These are phyloP conservation scores for Musa balbisiana DNA, from an alignment of 202 grass and related monocot genomes.

Conservation along the genomic window DNA sequence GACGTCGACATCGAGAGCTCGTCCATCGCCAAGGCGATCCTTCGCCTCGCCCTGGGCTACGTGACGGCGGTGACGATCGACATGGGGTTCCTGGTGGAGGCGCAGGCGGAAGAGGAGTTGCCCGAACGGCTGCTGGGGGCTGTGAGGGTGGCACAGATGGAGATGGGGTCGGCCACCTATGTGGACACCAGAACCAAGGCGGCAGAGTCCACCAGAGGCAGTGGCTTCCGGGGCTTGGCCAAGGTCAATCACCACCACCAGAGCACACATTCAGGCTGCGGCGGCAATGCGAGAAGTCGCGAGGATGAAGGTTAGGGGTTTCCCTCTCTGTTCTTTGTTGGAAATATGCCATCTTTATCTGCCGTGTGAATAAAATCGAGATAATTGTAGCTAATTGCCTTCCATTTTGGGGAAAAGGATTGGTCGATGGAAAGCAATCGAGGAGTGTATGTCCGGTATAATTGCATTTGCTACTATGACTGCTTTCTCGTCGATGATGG, in stretches of 20 bases:
- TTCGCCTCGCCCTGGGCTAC: constrained; percentile 70
- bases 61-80: constrained; percentile 82
- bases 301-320: constrained; percentile 31
- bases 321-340: background rate
- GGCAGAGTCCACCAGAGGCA: constrained; percentile 4
- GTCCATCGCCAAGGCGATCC: constrained; percentile 77
- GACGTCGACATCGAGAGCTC: constrained; percentile 97
- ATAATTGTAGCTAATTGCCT: background rate
- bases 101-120: constrained; percentile 78
- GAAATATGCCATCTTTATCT: background rate
- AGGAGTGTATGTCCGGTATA: background rate
- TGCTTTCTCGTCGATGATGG: background rate
- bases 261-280: constrained; percentile 1
- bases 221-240: constrained; percentile 38
- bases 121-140: constrained; percentile 81
- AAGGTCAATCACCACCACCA: constrained; percentile 57
- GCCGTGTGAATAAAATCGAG: background rate
- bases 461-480: background rate
- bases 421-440: background rate
- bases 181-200: constrained; percentile 37
- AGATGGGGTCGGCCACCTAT: constrained; percentile 72
- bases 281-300: constrained; percentile 18
- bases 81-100: constrained; percentile 92
- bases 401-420: background rate
- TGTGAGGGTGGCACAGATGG: constrained; percentile 88